These are phyloP conservation scores for Mycena sp. DNA, from an alignment of 1,284 basidiomycete species.

Conservation along the genomic window DNA sequence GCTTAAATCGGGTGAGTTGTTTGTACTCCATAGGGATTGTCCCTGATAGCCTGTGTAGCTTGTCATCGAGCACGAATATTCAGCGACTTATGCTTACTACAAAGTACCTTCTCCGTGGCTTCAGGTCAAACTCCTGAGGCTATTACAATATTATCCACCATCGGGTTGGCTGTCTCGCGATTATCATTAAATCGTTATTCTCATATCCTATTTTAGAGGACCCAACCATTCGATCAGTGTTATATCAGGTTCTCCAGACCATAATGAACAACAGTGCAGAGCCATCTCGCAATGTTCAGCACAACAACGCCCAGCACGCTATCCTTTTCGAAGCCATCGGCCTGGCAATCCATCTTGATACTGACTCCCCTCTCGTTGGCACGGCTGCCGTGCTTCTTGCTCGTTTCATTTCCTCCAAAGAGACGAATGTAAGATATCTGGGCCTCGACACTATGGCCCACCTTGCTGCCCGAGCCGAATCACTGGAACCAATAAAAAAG, in stretches of 20 bases:
- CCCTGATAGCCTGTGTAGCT: slow-evolving; percentile 62
- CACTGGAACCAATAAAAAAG: slow-evolving; percentile 91
- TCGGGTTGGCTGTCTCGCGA: slow-evolving; percentile 67
- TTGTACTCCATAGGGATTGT: neutral
- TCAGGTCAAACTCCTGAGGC: slow-evolving; percentile 93
- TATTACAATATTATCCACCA: slow-evolving; percentile 96
- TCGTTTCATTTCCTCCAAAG: slow-evolving; percentile 95
- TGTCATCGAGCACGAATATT: slow-evolving; percentile 90
- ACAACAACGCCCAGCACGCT: slow-evolving; percentile 98
- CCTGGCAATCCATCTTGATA: slow-evolving; percentile 96
- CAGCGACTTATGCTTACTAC: slow-evolving; percentile 94
- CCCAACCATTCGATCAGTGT: slow-evolving; percentile 76
- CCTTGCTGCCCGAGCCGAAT: slow-evolving; percentile 92
- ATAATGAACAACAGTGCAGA: slow-evolving; percentile 95
- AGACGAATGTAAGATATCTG: slow-evolving; percentile 98
- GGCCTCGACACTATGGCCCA: slow-evolving; percentile 99
- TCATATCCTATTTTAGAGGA: slow-evolving; percentile 68
- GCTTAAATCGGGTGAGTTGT: slow-evolving; percentile 79
- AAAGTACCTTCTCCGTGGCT: slow-evolving; percentile 98
- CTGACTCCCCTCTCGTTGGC: slow-evolving; percentile 88
- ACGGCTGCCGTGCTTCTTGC: slow-evolving; percentile 94
- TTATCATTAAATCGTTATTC: slow-evolving; percentile 9
- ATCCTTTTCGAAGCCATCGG: slow-evolving; percentile 99
- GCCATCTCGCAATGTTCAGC: slow-evolving; percentile 94
- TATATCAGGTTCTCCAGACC: slow-evolving; percentile 89